Conservation (phyloP, 2,329 filamentous ascomycete species). For the Claviceps quebecensis region DNA sequence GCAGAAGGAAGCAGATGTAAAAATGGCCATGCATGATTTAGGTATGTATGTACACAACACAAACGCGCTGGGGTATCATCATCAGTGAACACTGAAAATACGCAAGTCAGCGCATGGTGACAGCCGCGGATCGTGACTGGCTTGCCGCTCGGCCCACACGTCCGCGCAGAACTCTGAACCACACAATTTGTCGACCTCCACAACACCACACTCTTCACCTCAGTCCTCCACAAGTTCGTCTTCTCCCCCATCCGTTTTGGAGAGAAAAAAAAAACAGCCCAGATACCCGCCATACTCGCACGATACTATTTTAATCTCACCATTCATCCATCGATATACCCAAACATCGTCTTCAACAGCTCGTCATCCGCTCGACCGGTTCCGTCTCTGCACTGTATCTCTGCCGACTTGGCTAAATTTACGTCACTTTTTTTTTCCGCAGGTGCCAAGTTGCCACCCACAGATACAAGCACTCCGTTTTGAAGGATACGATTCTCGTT, state of each 20-base stretch:
- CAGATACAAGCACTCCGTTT: neutral
- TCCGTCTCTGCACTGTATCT: neutral
- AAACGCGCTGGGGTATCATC: too few relatives aligned
- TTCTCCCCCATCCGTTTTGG: neutral
- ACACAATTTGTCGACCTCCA: slow-evolving; percentile 4
- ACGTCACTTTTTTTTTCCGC: slow-evolving; percentile 1
- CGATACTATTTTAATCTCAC: neutral
- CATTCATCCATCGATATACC: neutral
- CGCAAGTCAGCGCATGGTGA: too few relatives aligned
- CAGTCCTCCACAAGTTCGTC: slow-evolving; percentile 1
- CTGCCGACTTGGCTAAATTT: neutral
- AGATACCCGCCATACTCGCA: slow-evolving; percentile 2
- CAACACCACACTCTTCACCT: slow-evolving; percentile 2
- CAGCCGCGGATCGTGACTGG: neutral
- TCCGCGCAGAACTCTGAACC: neutral
- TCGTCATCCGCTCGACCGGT: neutral
- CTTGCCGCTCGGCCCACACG: neutral
- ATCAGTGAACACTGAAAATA: too few relatives aligned
- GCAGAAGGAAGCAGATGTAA: neutral
- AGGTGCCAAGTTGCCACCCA: neutral
- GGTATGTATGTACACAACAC: too few relatives aligned
- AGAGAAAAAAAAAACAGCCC: neutral
- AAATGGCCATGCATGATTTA: neutral
- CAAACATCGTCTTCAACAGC: neutral
- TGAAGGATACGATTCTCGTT: neutral